These are phyloP conservation scores for Thelonectria rubi DNA, from an alignment of 2,329 filamentous ascomycete genomes.

Conservation along the genomic window DNA sequence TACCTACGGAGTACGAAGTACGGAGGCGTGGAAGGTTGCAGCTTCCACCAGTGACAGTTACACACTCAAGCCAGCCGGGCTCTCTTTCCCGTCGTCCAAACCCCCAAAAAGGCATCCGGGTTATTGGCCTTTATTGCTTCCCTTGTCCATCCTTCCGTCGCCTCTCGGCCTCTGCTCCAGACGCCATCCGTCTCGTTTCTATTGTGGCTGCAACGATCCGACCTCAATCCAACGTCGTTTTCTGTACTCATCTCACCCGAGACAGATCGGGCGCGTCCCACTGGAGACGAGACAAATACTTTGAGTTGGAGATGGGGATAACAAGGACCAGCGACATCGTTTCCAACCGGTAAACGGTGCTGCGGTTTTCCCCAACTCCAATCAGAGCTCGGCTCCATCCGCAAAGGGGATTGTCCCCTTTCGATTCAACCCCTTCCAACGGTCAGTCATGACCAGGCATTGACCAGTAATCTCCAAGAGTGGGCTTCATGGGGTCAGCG, in stretches of 20 bases:
- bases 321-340: neutral
- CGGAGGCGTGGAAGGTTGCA: no score
- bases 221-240: conserved; percentile 17
- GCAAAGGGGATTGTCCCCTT: conserved; percentile 3
- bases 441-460: conserved; percentile 35
- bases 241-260: conserved; percentile 9
- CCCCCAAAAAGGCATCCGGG: no score
- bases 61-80: no score
- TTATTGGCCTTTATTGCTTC: no score
- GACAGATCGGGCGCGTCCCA: conserved; percentile 14
- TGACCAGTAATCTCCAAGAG: conserved; percentile 42
- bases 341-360: neutral
- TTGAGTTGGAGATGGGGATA: neutral
- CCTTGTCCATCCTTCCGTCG: neutral
- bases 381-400: conserved; percentile 5
- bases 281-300: conserved; percentile 6
- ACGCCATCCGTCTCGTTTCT: conserved; percentile 3
- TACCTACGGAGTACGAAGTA: no score
- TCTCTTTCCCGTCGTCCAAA: no score
- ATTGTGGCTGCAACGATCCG: neutral
- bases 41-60: no score
- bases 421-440: conserved; percentile 2
- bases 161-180: neutral
- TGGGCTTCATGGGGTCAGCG: conserved; percentile 31
- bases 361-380: conserved; percentile 5